These are phyloP conservation scores for Penicillium corylophilum DNA, from an alignment of 2,329 filamentous ascomycete genomes.

Conservation along the genomic window DNA sequence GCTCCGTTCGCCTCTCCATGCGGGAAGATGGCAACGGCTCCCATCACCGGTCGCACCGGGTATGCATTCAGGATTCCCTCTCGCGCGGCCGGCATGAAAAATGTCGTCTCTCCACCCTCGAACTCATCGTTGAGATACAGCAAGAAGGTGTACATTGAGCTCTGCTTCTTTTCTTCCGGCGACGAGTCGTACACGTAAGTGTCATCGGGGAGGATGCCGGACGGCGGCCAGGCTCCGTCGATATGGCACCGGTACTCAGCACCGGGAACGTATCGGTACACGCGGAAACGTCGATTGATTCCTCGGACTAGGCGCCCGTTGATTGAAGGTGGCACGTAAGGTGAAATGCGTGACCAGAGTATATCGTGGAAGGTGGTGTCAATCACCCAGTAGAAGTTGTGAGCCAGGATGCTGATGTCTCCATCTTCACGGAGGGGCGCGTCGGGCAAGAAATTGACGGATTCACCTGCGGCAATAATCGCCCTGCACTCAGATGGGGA, in stretches of 20 bases:
- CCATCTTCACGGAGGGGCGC: slow-evolving; percentile 66
- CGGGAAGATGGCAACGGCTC: slow-evolving; percentile 66
- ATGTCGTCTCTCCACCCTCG: slow-evolving; percentile 68
- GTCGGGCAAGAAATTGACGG: slow-evolving; percentile 65
- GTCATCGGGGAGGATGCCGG: slow-evolving; percentile 58
- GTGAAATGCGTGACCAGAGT: slow-evolving; percentile 61
- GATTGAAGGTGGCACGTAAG: slow-evolving; percentile 57
- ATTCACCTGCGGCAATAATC: slow-evolving; percentile 67
- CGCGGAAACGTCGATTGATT: slow-evolving; percentile 67
- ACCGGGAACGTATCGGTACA: slow-evolving; percentile 70
- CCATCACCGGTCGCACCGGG: slow-evolving; percentile 67
- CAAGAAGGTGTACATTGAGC: slow-evolving; percentile 67
- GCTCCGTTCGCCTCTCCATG: slow-evolving; percentile 67
- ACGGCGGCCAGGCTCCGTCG: slow-evolving; percentile 71
- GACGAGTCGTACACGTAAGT: slow-evolving; percentile 68
- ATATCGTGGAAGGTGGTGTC: slow-evolving; percentile 62
- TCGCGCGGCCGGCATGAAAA: slow-evolving; percentile 63
- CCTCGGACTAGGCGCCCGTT: slow-evolving; percentile 60
- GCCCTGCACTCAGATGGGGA: slow-evolving; percentile 61
- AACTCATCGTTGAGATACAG: slow-evolving; percentile 72
- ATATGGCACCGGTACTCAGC: slow-evolving; percentile 72
- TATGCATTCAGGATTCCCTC: slow-evolving; percentile 70
- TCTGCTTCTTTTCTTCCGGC: slow-evolving; percentile 59
- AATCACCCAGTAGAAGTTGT: slow-evolving; percentile 73
- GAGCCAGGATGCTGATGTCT: slow-evolving; percentile 64